Percentiles rank a stretch among this genome's conserved stretches.
phyloP scores from a whole-genome alignment of 2,329 filamentous ascomycete species.

The Penicillium sp. region DNA sequence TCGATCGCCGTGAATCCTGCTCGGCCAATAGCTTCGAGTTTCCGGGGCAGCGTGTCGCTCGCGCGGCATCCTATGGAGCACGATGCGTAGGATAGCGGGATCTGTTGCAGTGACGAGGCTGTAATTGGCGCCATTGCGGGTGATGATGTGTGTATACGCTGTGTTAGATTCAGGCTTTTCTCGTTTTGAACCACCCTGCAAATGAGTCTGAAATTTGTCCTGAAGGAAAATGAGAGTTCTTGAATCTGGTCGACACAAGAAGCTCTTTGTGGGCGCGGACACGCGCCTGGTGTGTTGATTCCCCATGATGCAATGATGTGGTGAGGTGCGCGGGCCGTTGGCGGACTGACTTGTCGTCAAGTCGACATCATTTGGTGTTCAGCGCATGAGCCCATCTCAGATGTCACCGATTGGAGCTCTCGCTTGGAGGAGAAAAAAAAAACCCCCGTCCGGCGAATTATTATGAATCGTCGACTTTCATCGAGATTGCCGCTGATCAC shows the following conservation, averaged over 20 bases:
- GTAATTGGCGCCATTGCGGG: constrained; percentile 9
- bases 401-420: too few relatives aligned
- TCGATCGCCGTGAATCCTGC: constrained; percentile 59
- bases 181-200: too few relatives aligned
- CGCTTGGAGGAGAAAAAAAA: too few relatives aligned
- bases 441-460: constrained; percentile 2
- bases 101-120: constrained; percentile 17
- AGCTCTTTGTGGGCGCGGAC: too few relatives aligned
- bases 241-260: too few relatives aligned
- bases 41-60: constrained; percentile 32
- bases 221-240: too few relatives aligned
- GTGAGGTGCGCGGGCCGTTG: not conserved
- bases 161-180: too few relatives aligned
- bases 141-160: too few relatives aligned
- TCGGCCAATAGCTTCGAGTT: constrained; percentile 35
- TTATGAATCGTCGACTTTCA: constrained; percentile 5
- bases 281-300: not conserved
- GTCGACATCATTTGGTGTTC: constrained; percentile 3
- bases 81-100: constrained; percentile 38
- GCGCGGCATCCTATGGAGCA: constrained; percentile 38
- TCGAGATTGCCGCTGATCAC: constrained; percentile 14
- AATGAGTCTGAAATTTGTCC: too few relatives aligned
- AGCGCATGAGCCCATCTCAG: not conserved
- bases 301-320: constrained; percentile 16
- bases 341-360: constrained; percentile 7